Conservation (phyloP, 129 eudicot species). For the Flaveria brownii region DNA sequence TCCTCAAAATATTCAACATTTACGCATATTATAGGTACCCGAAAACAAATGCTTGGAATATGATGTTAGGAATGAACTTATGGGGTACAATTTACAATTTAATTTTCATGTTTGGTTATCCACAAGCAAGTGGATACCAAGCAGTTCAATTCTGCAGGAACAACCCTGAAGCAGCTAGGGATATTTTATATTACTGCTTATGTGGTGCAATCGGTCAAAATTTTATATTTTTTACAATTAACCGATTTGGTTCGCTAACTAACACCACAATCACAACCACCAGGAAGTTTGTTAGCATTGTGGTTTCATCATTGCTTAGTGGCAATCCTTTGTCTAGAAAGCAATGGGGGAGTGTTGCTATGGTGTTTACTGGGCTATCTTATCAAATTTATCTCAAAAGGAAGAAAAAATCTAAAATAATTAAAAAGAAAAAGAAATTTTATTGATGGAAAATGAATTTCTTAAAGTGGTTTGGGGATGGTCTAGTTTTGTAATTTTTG, state of each 20-base stretch:
- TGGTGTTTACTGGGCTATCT: conserved; percentile 88
- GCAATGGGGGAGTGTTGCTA: conserved; percentile 90
- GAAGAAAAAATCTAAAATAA: conserved; percentile 48
- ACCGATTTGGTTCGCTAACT: conserved; percentile 88
- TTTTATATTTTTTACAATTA: conserved; percentile 85
- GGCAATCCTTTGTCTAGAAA: conserved; percentile 84
- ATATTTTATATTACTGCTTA: conserved; percentile 76
- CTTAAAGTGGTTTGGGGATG: not conserved
- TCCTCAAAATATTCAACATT: not conserved
- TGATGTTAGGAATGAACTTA: conserved; percentile 97
- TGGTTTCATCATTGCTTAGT: conserved; percentile 83
- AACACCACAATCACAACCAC: conserved; percentile 98
- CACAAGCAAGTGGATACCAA: conserved; percentile 81
- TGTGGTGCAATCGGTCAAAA: conserved; percentile 99
- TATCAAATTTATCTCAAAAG: conserved; percentile 91
- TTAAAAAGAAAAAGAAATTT: conserved; percentile 60
- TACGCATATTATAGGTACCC: conserved; percentile 57
- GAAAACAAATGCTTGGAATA: conserved; percentile 94
- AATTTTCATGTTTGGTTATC: conserved; percentile 98
- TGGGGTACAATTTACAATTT: conserved; percentile 93
- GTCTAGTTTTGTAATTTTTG: not conserved
- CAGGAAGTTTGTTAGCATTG: conserved; percentile 95
- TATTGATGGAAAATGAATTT: conserved; percentile 15
- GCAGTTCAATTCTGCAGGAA: conserved; percentile 84
- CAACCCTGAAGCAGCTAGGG: conserved; percentile 94